A percentile compares a stretch with the other conserved stretches of the same genome.
Evolutionary conservation across 2,329 filamentous ascomycete genomes (phyloP).

Genomic region (Acrocalymma vagum): DNA sequence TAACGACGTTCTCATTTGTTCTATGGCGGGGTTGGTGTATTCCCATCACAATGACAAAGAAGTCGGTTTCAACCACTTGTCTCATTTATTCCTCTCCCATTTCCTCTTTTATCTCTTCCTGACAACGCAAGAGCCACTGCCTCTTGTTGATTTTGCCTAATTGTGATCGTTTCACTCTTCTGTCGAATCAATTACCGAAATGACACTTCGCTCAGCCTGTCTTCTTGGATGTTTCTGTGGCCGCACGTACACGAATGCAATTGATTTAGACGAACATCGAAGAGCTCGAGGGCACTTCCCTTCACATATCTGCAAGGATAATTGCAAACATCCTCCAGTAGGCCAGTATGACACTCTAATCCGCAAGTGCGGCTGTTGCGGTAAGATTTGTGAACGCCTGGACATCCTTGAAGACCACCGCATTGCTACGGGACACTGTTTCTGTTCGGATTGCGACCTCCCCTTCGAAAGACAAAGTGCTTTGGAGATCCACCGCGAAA

Average conservation of each 20-base stretch:
- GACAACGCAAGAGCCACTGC: too few relatives aligned
- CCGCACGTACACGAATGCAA: conserved; percentile 8
- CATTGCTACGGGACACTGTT: conserved; percentile 15
- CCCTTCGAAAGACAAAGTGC: conserved; percentile 12
- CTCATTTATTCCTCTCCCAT: too few relatives aligned
- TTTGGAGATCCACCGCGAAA: conserved; percentile 4
- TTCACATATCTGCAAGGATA: conserved; percentile 10
- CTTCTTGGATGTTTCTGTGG: conserved; percentile 8
- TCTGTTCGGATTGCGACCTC: conserved; percentile 15
- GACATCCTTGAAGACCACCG: conserved; percentile 18
- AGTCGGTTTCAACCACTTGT: too few relatives aligned
- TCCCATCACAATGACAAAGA: too few relatives aligned
- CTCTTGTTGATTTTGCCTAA: too few relatives aligned
- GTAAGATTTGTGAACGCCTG: conserved; percentile 12
- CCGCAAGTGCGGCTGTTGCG: conserved; percentile 10
- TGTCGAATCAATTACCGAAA: too few relatives aligned
- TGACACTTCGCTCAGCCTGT: too few relatives aligned
- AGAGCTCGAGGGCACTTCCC: conserved; percentile 16
- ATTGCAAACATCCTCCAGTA: conserved; percentile 11
- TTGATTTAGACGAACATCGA: conserved; percentile 19
- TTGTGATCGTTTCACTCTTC: too few relatives aligned
- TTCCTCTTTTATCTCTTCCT: too few relatives aligned
- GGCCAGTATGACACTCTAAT: conserved; percentile 7
- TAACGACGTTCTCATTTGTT: too few relatives aligned
- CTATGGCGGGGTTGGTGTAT: too few relatives aligned